phyloP scores from a whole-genome alignment of 2,329 filamentous ascomycete species.

The Diaporthe citriasiana region DNA sequence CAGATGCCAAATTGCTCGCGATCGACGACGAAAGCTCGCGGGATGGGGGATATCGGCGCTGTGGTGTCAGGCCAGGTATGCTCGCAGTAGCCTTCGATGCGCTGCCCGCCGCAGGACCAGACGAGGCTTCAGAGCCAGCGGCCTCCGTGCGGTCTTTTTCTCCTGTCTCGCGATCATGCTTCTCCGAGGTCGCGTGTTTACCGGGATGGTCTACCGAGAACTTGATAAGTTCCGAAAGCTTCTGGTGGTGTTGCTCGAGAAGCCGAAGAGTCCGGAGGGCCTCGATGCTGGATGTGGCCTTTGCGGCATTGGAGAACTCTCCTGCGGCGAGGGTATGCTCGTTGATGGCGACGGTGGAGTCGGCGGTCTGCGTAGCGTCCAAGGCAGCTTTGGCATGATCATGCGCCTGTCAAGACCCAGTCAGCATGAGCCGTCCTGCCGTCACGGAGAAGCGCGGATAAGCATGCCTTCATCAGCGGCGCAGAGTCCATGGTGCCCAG shows the following conservation, averaged over 20 bases:
- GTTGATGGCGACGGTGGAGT: constrained; percentile 85
- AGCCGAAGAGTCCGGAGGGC: constrained; percentile 87
- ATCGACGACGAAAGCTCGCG: constrained; percentile 86
- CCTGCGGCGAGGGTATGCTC: constrained; percentile 90
- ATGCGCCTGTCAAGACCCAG: constrained; percentile 73
- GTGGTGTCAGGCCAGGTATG: constrained; percentile 56
- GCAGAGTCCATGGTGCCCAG: constrained; percentile 74
- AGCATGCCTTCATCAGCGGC: constrained; percentile 73
- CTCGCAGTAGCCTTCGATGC: constrained; percentile 47
- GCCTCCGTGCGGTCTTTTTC: constrained; percentile 52
- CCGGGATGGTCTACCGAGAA: constrained; percentile 71
- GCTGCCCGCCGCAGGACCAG: constrained; percentile 44
- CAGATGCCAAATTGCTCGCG: constrained; percentile 88
- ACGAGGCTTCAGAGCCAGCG: constrained; percentile 39
- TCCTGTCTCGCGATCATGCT: constrained; percentile 51
- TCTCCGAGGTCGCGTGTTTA: constrained; percentile 54
- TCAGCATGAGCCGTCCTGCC: constrained; percentile 45
- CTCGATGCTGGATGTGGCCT: constrained; percentile 76
- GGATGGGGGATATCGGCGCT: constrained; percentile 67
- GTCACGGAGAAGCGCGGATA: constrained; percentile 2
- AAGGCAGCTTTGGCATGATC: constrained; percentile 90
- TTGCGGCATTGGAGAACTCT: constrained; percentile 88
- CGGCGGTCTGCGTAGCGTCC: constrained; percentile 78
- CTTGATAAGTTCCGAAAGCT: constrained; percentile 85
- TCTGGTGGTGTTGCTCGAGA: constrained; percentile 89